Percentiles rank a stretch among this genome's conserved stretches.
Evolutionary conservation across 108 stramenopile species (phyloP).

Genomic region (Cyclotella sp.): DNA sequence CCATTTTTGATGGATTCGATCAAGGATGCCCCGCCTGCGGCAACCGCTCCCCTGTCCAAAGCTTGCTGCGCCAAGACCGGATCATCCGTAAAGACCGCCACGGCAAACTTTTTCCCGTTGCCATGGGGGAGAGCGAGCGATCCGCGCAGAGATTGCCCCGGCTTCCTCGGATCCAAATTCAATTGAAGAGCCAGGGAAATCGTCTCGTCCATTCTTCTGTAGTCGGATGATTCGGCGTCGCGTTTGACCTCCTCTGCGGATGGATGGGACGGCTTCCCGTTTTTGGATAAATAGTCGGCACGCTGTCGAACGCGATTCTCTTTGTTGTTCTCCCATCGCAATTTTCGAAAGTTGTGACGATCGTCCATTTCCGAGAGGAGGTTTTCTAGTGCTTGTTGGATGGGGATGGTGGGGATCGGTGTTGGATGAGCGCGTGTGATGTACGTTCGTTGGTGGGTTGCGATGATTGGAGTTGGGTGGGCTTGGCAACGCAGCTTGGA

Average conservation of each 20-base stretch:
- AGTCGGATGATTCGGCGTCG: constrained; percentile 33
- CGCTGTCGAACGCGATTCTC: constrained; percentile 54
- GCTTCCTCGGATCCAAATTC: constrained; percentile 94
- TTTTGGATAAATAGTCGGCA: constrained; percentile 24
- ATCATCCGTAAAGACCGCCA: constrained; percentile 91
- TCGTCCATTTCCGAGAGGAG: constrained; percentile 61
- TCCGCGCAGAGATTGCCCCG: constrained; percentile 92
- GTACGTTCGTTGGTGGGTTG: constrained; percentile 34
- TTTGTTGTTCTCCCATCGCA: constrained; percentile 52
- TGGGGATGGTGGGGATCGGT: constrained; percentile 48
- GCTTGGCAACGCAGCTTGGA: background rate
- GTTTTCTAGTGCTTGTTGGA: constrained; percentile 55
- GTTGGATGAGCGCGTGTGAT: constrained; percentile 72
- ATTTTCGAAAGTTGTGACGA: constrained; percentile 50
- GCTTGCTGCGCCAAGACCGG: constrained; percentile 69
- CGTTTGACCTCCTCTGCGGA: constrained; percentile 15
- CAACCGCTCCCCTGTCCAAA: constrained; percentile 71
- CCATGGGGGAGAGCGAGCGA: constrained; percentile 89
- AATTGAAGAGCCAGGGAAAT: constrained; percentile 89
- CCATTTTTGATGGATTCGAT: constrained; percentile 81
- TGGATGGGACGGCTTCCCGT: constrained; percentile 25
- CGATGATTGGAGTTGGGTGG: background rate
- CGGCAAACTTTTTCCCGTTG: constrained; percentile 87
- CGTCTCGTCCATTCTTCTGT: constrained; percentile 81
- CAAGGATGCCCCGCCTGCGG: constrained; percentile 88